phyloP scores from a whole-genome alignment of 2,329 filamentous ascomycete species.

The Phyllosticta ampelicida region DNA sequence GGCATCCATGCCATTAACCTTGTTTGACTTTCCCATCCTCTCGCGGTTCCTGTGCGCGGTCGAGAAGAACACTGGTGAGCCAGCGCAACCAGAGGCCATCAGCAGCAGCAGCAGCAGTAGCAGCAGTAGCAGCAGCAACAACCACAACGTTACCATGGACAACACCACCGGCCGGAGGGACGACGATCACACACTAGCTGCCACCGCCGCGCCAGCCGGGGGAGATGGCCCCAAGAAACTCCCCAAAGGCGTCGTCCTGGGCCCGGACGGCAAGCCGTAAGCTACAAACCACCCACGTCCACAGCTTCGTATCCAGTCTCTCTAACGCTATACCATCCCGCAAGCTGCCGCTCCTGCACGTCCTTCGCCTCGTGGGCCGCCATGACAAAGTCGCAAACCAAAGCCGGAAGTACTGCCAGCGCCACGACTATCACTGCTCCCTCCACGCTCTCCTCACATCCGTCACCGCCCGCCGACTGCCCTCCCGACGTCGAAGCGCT shows the following conservation, averaged over 20 bases:
- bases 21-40: constrained; percentile 27
- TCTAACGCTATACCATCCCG: background rate
- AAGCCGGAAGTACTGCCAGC: constrained; percentile 26
- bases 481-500: constrained; percentile 83
- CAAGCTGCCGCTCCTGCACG: constrained; percentile 61
- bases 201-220: background rate
- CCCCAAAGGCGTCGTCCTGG: constrained; percentile 63
- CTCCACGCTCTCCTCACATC: constrained; percentile 23
- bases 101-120: constrained; percentile 17
- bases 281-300: constrained; percentile 21
- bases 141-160: too few species aligned
- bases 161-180: constrained; percentile 9
- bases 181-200: constrained; percentile 7
- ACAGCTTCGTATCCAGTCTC: too few species aligned
- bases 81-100: constrained; percentile 25
- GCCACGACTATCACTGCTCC: constrained; percentile 14
- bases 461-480: constrained; percentile 52
- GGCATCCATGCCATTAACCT: constrained; percentile 22
- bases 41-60: constrained; percentile 28
- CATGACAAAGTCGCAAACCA: constrained; percentile 44
- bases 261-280: constrained; percentile 77
- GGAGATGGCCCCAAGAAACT: constrained; percentile 40
- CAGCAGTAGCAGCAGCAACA: constrained; percentile 14
- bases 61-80: constrained; percentile 26
- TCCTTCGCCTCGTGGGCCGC: constrained; percentile 49